These are phyloP conservation scores for Herpetomonas muscarum DNA, from an alignment of 208 protist species.

Conservation along the genomic window DNA sequence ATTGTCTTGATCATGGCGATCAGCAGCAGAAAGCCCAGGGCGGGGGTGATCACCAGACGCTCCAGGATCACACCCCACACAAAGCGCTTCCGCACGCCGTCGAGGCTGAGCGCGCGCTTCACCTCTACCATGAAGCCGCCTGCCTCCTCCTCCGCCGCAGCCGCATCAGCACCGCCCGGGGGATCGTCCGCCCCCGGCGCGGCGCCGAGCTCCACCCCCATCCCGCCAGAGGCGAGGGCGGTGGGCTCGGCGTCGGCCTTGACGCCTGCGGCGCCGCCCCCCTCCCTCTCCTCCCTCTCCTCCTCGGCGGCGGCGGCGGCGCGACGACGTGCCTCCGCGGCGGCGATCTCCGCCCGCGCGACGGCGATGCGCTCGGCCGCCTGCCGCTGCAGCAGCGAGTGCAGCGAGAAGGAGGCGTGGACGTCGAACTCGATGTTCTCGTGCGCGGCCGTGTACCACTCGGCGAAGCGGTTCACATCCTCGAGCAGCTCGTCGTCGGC, in stretches of 20 bases:
- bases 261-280: not conserved
- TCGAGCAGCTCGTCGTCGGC: slow-evolving; percentile 25
- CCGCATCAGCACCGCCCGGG: not conserved
- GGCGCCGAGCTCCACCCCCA: slow-evolving; percentile 3
- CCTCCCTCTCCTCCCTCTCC: slow-evolving; percentile 1
- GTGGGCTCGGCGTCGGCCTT: slow-evolving; percentile 7
- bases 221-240: too few species aligned
- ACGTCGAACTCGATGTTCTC: slow-evolving; percentile 30
- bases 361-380: not conserved
- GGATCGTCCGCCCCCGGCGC: not conserved
- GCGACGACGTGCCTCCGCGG: not conserved
- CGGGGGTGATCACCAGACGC: slow-evolving; percentile 56
- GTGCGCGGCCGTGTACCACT: slow-evolving; percentile 33
- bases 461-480: slow-evolving; percentile 17
- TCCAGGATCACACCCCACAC: slow-evolving; percentile 55
- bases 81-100: slow-evolving; percentile 28
- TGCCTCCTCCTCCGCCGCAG: not conserved
- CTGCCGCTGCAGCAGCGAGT: slow-evolving; percentile 16
- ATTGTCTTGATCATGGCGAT: slow-evolving; percentile 26
- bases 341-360: slow-evolving; percentile 9
- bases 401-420: slow-evolving; percentile 31
- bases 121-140: slow-evolving; percentile 1
- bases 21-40: slow-evolving; percentile 43
- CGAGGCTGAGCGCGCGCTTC: slow-evolving; percentile 2
- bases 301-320: slow-evolving; percentile 3